phyloP scores from a whole-genome alignment of 495 filamentous ascomycete species.

The Wilcoxina mikolae region DNA sequence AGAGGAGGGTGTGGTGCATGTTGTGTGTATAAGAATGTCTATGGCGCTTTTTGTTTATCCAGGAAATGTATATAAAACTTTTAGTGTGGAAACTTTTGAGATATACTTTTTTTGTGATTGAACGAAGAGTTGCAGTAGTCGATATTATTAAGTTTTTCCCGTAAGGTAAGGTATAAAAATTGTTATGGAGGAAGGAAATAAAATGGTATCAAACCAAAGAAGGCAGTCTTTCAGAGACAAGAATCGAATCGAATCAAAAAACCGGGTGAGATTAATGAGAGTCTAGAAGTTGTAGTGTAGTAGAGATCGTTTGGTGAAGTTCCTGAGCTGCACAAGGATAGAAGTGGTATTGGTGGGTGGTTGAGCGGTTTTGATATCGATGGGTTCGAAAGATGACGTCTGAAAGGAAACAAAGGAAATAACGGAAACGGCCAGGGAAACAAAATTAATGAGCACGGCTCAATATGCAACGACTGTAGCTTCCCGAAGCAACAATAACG shows the following conservation, averaged over 20 bases:
- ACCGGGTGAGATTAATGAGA: too few species aligned
- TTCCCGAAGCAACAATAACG: constrained; percentile 4
- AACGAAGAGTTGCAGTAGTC: not conserved
- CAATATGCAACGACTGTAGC: not conserved
- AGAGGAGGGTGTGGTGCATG: constrained; percentile 4
- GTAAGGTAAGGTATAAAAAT: too few species aligned
- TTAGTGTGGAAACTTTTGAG: not conserved
- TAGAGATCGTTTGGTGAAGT: not conserved
- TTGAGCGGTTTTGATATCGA: not conserved
- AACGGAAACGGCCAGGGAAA: not conserved
- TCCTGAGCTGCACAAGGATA: not conserved
- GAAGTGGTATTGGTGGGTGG: not conserved
- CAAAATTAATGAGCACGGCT: constrained; percentile 5
- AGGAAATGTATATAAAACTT: not conserved
- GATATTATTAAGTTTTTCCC: too few species aligned
- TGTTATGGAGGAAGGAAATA: too few species aligned
- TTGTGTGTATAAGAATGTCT: not conserved
- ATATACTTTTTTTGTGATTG: not conserved
- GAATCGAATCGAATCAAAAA: too few species aligned
- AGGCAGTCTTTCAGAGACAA: too few species aligned
- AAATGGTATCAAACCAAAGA: too few species aligned
- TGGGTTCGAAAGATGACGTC: not conserved
- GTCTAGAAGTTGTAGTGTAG: not conserved
- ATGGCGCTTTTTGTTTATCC: not conserved
- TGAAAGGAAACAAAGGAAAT: not conserved